Base-by-base conservation (phyloP, 164 flowering plant genomes). In the Aristolochia contorta region DNA sequence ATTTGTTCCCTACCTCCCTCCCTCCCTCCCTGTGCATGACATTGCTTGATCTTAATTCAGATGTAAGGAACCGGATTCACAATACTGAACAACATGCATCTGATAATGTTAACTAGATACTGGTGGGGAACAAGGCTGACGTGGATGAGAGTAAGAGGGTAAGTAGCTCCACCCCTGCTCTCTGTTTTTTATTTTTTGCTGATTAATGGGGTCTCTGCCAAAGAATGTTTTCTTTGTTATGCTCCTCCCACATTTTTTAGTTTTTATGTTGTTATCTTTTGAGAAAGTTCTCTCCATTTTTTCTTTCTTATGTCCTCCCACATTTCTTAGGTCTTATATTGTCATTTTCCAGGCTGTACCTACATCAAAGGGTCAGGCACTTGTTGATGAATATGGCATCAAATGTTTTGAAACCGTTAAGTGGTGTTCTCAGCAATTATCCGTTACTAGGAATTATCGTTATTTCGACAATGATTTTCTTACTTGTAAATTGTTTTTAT, bases 101-200 rank as follows among this genome's bases (percentile, higher is more conserved):
- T 63, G 93, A 89, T 78, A 89, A 85, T 76, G 94, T 89, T 46
- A 87, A 87, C 82, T 87, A 87, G 74, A 79, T 86, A 55, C 64
- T 85, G 64, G 90, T 87, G 65, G 96, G 94, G n/a, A 89, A 89
- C 83, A 89, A 87, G 81, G 94, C 97, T 60, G 96, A 89, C 64
- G 84, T 89, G 96, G 96, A 89, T 69, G 94, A 86, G 76, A 86
- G 96, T 79, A 85, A 87, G 80, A 75, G 95, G 84, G 95, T 90
- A 65, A 61, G 25, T 52, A 30, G 47, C n/a, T 27, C 30, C 30
- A 24, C 7, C 16, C 12, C 3, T 3, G 51, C 51, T 7, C 14
- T 3, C 27, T 22, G 16, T 3, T 53, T 2, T 53, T 13, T 32
- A 32, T 48, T 1, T 53, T 21, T 52, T 52, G 15, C 4, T 48